phyloP scores from a whole-genome alignment of 345 rosid genomes.

The Arabis hirsuta region DNA sequence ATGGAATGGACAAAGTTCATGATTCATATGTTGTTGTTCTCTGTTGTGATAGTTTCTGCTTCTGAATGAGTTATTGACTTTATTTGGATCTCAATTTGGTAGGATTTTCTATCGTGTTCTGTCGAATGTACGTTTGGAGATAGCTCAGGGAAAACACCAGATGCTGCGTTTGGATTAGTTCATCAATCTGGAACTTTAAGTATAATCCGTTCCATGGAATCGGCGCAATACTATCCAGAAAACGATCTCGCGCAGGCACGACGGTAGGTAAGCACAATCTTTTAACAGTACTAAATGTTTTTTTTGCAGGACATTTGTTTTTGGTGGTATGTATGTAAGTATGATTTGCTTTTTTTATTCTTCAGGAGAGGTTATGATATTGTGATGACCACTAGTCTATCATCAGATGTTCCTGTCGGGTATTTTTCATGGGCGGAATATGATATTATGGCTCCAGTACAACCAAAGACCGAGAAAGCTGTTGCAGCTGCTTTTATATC shows the following conservation, averaged over 20 bases:
- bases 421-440: slow-evolving; percentile 99
- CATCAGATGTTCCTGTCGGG: slow-evolving; percentile 99
- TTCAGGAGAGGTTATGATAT: slow-evolving; percentile 73
- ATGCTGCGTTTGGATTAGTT: slow-evolving; percentile 70
- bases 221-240: slow-evolving; percentile 75
- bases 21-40: background rate
- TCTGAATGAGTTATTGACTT: background rate
- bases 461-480: slow-evolving; percentile 82
- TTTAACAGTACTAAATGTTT: slow-evolving; percentile 26
- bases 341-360: background rate
- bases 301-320: slow-evolving; percentile 29
- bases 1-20: background rate
- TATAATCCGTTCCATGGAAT: slow-evolving; percentile 92
- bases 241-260: slow-evolving; percentile 77
- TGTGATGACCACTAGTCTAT: slow-evolving; percentile 95
- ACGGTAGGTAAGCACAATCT: slow-evolving; percentile 97
- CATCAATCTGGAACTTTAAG: slow-evolving; percentile 48
- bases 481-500: slow-evolving; percentile 98
- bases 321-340: background rate
- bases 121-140: slow-evolving; percentile 75
- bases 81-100: background rate
- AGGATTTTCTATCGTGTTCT: slow-evolving; percentile 73
- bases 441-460: slow-evolving; percentile 89
- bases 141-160: slow-evolving; percentile 48
- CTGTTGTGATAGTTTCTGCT: background rate